Base-by-base conservation (phyloP, 2,329 filamentous ascomycete species). In the Pseudogymnoascus destructans region DNA sequence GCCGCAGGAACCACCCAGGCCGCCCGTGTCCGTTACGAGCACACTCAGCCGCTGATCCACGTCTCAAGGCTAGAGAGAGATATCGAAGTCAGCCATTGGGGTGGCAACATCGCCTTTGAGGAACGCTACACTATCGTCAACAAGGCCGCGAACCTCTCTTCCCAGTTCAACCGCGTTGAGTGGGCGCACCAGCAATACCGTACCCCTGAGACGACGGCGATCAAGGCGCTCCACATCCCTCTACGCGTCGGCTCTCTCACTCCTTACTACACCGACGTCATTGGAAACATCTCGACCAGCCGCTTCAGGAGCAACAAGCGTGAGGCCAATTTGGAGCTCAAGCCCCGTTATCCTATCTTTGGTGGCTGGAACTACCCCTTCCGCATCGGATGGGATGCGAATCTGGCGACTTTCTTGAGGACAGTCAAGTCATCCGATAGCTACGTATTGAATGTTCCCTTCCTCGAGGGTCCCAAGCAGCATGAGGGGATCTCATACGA, bases 341-440 rank as follows among this genome's bases (percentile, higher is more conserved):
- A 91, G 77, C 93, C 93, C 17, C 83, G 93, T 57, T 98, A 95
- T 72, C 93, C 93, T n/a, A 72, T 98, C 21, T 98, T 96, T 67
- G 93, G 93, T 61, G 90, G 89, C 61, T 98, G 93, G 93, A 95
- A 95, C 73, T 97, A 96, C 73, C 93, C 88, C 64, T 98, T 97
- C 77, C 89, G 87, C 60, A 84, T 97, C 59, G 93, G 93, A 64
- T 98, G 93, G 93, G 95, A 97, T 74, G 85, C 87, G 57, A 83
- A 95, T 64, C 78, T 95, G 25, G 82, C 82, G 66, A 81, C 80
- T 59, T 93, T 88, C 70, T 70, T 98, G 64, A 84, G 89, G 66
- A 81, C 77, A 65, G 67, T 71, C 5, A 77, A 80, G 40, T 74
- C 77, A 49, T 79, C 78, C 23, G 82, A 89, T 60, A 80, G 82